phyloP scores from a whole-genome alignment of 73 alveolate genomes.

The Stentor roeselii region DNA sequence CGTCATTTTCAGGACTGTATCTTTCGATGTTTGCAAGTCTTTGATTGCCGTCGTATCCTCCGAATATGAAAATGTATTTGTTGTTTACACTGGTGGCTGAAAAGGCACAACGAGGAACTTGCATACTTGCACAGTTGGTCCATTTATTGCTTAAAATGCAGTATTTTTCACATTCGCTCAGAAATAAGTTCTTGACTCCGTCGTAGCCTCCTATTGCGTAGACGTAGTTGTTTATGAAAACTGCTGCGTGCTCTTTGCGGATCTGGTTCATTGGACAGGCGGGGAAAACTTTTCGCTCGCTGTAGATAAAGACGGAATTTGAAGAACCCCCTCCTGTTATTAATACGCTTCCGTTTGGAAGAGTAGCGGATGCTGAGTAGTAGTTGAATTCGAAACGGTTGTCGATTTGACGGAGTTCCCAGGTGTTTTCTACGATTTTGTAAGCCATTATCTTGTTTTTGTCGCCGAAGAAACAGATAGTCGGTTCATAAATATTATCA shows the following conservation, averaged over 20 bases:
- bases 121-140: constrained; percentile 65
- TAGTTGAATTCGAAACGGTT: constrained; percentile 49
- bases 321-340: constrained; percentile 85
- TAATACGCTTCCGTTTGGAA: constrained; percentile 76
- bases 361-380: constrained; percentile 79
- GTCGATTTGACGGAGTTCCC: constrained; percentile 41
- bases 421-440: constrained; percentile 49
- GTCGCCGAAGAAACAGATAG: constrained; percentile 78
- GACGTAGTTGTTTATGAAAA: constrained; percentile 54
- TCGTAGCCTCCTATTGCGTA: constrained; percentile 92
- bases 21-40: constrained; percentile 78
- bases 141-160: constrained; percentile 51
- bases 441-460: constrained; percentile 64
- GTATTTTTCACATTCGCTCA: constrained; percentile 65
- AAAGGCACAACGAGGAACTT: constrained; percentile 74
- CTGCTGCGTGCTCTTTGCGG: constrained; percentile 87
- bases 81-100: constrained; percentile 71
- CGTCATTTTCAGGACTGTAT: constrained; percentile 45
- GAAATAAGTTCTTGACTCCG: constrained; percentile 62
- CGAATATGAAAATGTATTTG: constrained; percentile 70
- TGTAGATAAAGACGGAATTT: constrained; percentile 59
- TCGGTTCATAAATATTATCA: constrained; percentile 29
- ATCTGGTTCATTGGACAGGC: constrained; percentile 60
- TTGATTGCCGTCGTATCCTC: constrained; percentile 84
- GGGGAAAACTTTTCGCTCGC: constrained; percentile 32